Evolutionary conservation across 2,329 filamentous ascomycete species (phyloP), one percentile per base, ranked within the genome.

Genomic region (Paecilomyces formosus): DNA sequence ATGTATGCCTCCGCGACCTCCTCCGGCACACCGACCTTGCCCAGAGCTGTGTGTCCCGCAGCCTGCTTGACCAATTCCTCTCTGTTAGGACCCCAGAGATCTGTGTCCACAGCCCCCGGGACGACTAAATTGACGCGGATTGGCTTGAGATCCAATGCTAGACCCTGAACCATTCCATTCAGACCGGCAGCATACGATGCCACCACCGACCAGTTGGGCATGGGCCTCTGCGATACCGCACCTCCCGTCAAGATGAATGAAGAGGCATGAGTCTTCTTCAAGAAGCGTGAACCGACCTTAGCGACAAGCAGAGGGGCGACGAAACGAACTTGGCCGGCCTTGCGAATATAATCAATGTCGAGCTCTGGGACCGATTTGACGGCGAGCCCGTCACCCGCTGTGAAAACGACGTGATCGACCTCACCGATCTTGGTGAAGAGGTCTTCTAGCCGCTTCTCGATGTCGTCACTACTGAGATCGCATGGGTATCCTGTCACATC

Each of bases 111-210:
- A 0, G 76, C 73, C 0, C 86, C 87, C 0, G 85, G 84, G 56
- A 72, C 75, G 1, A 89, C 82, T 0, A 81, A 66, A 66, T 89
- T 89, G 26, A 88, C 85, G 1, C 87, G 74, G 8, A 88, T 71
- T 0, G 87, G 87, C 61, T 79, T 80, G 57, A 90, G 66, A 64
- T 89, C 86, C 31, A 88, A 65, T 1, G 86, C 86, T 33, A 89
- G 71, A 2, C 77, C 79, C 1, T 82, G 76, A 1, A 78, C 76
- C 67, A 88, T 76, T 2, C 80, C 78, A 55, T 84, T 76, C 6
- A 83, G 62, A 0, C 79, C 85, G 0, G 81, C 78, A 0, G 77
- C 79, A 56, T 79, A 81, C 1, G 73, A 72, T 0, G 76, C 75
- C 1, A 83, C 62, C 21, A 84, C 72, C 3, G 73, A 72, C 81